A percentile compares a stretch with the other conserved stretches of the same genome.
These are phyloP conservation scores for Cutaneotrichosporon sp. DNA, from an alignment of 1,284 basidiomycete genomes.

Conservation along the genomic window DNA sequence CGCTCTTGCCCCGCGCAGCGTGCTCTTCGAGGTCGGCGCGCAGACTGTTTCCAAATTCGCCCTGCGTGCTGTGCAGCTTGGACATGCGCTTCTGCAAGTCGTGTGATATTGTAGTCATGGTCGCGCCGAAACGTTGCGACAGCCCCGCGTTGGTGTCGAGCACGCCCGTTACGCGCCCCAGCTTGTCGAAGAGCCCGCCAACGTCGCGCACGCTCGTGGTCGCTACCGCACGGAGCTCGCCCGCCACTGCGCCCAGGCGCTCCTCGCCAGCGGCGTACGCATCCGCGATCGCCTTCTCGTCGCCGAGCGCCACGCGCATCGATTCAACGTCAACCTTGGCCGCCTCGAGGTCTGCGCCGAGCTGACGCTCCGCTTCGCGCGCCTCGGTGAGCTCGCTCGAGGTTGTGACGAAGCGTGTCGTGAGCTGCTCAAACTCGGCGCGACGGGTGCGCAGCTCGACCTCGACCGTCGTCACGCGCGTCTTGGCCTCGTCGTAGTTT, in stretches of 20 bases:
- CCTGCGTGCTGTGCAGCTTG: constrained; percentile 55
- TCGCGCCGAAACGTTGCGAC: constrained; percentile 63
- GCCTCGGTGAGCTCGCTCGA: constrained; percentile 68
- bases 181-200: constrained; percentile 73
- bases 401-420: constrained; percentile 68
- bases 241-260: constrained; percentile 68
- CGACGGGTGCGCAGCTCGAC: constrained; percentile 73
- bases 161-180: constrained; percentile 72
- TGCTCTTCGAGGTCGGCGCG: constrained; percentile 62
- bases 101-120: constrained; percentile 62
- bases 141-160: constrained; percentile 67
- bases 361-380: constrained; percentile 56
- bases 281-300: constrained; percentile 71
- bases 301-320: constrained; percentile 64
- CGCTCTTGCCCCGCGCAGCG: constrained; percentile 58
- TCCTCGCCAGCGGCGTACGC: constrained; percentile 75
- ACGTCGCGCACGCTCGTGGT: constrained; percentile 71
- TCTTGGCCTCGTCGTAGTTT: constrained; percentile 74
- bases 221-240: constrained; percentile 65
- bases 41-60: constrained; percentile 55
- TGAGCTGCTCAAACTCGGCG: constrained; percentile 87
- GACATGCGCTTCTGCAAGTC: constrained; percentile 64
- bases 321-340: constrained; percentile 62
- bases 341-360: constrained; percentile 61
- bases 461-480: constrained; percentile 77